Percentiles rank a stretch among this genome's conserved stretches.
Evolutionary conservation across 495 filamentous ascomycete species (phyloP).

Genomic region (Paragyromitra xinjiangensis): DNA sequence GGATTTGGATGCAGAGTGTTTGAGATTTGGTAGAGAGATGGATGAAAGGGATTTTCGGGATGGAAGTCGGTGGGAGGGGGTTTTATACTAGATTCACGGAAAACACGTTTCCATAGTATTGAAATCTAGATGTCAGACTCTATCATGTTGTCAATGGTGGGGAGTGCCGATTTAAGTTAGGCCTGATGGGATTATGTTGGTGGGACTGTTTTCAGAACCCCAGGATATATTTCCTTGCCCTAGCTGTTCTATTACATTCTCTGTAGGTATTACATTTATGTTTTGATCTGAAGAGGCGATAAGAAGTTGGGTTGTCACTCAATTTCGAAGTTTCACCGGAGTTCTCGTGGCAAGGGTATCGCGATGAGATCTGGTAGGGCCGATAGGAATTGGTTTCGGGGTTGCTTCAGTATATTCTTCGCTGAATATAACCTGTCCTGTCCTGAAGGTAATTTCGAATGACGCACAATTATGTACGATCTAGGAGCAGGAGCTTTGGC

Average conservation of each 20-base stretch:
- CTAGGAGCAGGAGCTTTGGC: background rate
- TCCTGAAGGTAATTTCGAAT: background rate
- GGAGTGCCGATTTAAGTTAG: background rate
- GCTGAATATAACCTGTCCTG: background rate
- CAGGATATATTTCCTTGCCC: background rate
- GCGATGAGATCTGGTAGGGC: background rate
- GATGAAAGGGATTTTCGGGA: background rate
- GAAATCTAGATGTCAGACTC: background rate
- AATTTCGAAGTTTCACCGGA: too few relatives aligned
- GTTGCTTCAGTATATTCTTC: background rate
- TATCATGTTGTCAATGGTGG: background rate
- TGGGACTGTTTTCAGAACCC: background rate
- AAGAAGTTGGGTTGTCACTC: too few relatives aligned
- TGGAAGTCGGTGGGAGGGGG: background rate
- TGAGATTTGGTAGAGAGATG: background rate
- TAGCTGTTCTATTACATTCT: too few relatives aligned
- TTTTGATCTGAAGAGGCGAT: too few relatives aligned
- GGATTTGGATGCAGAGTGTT: background rate
- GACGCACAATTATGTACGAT: background rate
- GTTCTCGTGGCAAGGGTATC: too few relatives aligned
- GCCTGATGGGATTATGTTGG: background rate
- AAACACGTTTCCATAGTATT: background rate
- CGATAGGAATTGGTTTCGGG: background rate
- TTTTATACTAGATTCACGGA: background rate
- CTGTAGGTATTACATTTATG: too few relatives aligned